Conservation (phyloP, 768 basidiomycete species). For the Termitomyces heimii region DNA sequence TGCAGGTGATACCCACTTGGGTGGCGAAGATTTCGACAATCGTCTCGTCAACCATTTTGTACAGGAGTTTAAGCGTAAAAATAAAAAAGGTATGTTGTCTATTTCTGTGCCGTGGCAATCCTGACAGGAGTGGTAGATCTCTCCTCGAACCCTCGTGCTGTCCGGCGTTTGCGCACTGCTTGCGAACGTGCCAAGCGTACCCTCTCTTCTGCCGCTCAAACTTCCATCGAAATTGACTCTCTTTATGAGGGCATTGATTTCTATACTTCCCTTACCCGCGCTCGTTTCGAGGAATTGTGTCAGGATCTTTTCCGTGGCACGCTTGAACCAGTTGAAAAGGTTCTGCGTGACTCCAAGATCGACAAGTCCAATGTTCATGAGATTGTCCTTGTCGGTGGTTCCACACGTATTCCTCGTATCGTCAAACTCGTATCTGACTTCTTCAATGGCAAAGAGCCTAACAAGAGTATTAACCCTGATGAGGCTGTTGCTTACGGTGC, state of each 20-base stretch:
- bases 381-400: constrained; percentile 96
- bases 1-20: constrained; percentile 96
- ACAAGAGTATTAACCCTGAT: constrained; percentile 99
- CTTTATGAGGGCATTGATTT: constrained; percentile 98
- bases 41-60: constrained; percentile 96
- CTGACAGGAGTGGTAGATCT: constrained; percentile 47
- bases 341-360: constrained; percentile 96
- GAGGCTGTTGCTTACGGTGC: constrained; percentile 99
- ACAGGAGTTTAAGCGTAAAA: constrained; percentile 95
- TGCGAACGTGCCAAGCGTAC: constrained; percentile 99
- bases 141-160: constrained; percentile 87
- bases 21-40: constrained; percentile 98
- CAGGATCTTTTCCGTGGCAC: constrained; percentile 93
- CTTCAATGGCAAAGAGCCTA: constrained; percentile 98
- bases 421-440: constrained; percentile 97
- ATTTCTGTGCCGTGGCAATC: neutral
- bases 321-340: constrained; percentile 95
- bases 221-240: constrained; percentile 97
- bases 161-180: constrained; percentile 94
- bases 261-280: constrained; percentile 97
- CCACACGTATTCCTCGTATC: constrained; percentile 96
- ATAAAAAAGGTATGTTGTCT: constrained; percentile 75
- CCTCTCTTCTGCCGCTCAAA: constrained; percentile 93
- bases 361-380: constrained; percentile 95
- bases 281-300: constrained; percentile 95